phyloP scores from a whole-genome alignment of 2,329 filamentous ascomycete species.

The Alternaria ethzedia region DNA sequence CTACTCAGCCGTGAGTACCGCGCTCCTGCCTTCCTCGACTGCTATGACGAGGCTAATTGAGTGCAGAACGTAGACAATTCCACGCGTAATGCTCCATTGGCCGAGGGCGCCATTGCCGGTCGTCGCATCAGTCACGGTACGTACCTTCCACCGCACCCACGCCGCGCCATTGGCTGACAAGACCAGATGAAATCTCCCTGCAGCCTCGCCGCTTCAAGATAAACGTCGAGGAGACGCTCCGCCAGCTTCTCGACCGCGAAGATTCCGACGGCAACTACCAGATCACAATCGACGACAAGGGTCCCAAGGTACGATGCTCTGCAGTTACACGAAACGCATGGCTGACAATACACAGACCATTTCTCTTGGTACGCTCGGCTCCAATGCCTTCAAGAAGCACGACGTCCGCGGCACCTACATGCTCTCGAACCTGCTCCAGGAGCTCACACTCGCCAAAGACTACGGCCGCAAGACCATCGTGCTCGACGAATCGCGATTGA shows the following conservation, averaged over 20 bases:
- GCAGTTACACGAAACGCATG: neutral
- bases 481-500: slow-evolving; percentile 86
- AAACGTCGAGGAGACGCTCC: slow-evolving; percentile 82
- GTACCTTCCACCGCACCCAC: slow-evolving; percentile 9
- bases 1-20: slow-evolving; percentile 60
- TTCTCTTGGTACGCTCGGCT: slow-evolving; percentile 81
- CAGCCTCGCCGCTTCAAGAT: slow-evolving; percentile 82
- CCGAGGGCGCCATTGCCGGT: slow-evolving; percentile 35
- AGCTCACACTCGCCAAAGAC: slow-evolving; percentile 89
- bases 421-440: slow-evolving; percentile 94
- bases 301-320: slow-evolving; percentile 74
- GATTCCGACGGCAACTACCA: slow-evolving; percentile 95
- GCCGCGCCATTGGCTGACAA: slow-evolving; percentile 11
- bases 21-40: neutral
- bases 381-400: slow-evolving; percentile 84
- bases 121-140: slow-evolving; percentile 49
- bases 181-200: slow-evolving; percentile 72
- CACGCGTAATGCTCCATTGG: slow-evolving; percentile 39
- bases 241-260: slow-evolving; percentile 80
- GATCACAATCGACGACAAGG: slow-evolving; percentile 95
- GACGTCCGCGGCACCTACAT: slow-evolving; percentile 96
- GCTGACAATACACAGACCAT: slow-evolving; percentile 65
- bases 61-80: slow-evolving; percentile 37
- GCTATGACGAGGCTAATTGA: slow-evolving; percentile 15
- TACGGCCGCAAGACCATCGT: slow-evolving; percentile 89